Percentiles rank a stretch among this genome's conserved stretches.
phyloP scores from a whole-genome alignment of 2,329 filamentous ascomycete genomes.

The Aureobasidium sp. region DNA sequence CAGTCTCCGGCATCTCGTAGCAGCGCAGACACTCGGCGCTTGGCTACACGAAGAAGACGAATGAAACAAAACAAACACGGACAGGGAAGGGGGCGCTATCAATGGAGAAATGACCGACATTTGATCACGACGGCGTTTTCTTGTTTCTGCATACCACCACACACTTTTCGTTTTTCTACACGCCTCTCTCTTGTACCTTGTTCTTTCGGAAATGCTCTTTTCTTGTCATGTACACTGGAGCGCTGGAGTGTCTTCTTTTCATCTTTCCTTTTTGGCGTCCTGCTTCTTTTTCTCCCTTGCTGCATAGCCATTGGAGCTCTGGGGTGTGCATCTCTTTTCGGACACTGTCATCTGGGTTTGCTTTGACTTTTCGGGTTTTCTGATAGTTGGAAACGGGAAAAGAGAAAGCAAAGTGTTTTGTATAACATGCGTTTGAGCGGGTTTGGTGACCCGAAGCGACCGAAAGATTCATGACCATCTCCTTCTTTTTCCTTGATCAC shows the following conservation, averaged over 20 bases:
- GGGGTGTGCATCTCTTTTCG: background rate
- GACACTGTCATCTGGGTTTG: background rate
- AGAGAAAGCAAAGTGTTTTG: background rate
- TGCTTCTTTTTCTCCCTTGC: background rate
- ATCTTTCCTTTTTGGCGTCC: background rate
- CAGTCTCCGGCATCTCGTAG: background rate
- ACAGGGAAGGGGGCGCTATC: constrained; percentile 4
- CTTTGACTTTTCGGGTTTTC: background rate
- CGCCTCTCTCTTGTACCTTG: background rate
- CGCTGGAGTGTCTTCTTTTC: background rate
- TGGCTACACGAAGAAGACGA: background rate
- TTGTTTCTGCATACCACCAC: constrained; percentile 3
- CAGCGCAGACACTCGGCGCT: background rate
- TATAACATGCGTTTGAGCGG: background rate
- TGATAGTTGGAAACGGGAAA: background rate
- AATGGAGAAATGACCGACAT: constrained; percentile 7
- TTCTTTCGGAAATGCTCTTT: background rate
- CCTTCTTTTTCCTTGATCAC: background rate
- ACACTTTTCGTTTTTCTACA: background rate
- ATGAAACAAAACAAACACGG: background rate
- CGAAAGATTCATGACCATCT: background rate
- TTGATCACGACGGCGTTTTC: constrained; percentile 8
- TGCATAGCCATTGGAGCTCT: constrained; percentile 3
- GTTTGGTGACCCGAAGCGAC: background rate
- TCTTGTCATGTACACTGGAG: background rate